These are phyloP conservation scores for Iberis amara DNA, from an alignment of 441 rosid species.

Conservation along the genomic window DNA sequence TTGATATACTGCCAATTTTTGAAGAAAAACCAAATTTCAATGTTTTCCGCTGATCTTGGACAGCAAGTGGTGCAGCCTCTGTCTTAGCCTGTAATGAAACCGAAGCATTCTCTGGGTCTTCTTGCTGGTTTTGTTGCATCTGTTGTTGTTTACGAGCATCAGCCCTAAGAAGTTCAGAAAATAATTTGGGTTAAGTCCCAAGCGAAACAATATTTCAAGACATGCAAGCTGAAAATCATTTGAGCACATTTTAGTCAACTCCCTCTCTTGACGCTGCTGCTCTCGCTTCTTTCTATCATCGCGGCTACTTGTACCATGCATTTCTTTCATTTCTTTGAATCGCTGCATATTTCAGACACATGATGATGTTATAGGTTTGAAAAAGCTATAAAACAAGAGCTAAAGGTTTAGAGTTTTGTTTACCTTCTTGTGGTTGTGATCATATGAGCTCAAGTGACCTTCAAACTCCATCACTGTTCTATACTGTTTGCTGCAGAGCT, in stretches of 20 bases:
- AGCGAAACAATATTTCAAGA: neutral
- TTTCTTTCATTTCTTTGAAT: conserved; percentile 91
- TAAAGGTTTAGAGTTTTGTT: neutral
- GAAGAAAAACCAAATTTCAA: conserved; percentile 85
- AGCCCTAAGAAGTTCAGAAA: conserved; percentile 43
- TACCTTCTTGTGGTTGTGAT: conserved; percentile 96
- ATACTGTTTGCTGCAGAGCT: conserved; percentile 94
- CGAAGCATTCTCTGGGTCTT: conserved; percentile 41
- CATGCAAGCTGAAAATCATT: conserved; percentile 21
- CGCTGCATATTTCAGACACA: conserved; percentile 45
- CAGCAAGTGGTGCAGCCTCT: conserved; percentile 43
- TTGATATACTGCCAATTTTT: conserved; percentile 46
- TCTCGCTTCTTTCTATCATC: conserved; percentile 90
- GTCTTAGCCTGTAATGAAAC: conserved; percentile 30
- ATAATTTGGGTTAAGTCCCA: neutral
- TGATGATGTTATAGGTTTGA: neutral
- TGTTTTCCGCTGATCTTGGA: conserved; percentile 72
- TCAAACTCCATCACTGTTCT: conserved; percentile 93
- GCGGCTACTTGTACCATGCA: conserved; percentile 76
- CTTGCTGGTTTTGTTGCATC: conserved; percentile 45
- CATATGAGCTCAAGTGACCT: conserved; percentile 89
- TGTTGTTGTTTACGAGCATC: conserved; percentile 67
- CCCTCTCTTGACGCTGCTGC: conserved; percentile 78
- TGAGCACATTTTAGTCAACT: conserved; percentile 74
- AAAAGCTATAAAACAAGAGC: conserved; percentile 1